Evolutionary conservation across 2,329 filamentous ascomycete species (phyloP), one percentile per base, ranked within the genome.

Genomic region (Xylaria sp.): DNA sequence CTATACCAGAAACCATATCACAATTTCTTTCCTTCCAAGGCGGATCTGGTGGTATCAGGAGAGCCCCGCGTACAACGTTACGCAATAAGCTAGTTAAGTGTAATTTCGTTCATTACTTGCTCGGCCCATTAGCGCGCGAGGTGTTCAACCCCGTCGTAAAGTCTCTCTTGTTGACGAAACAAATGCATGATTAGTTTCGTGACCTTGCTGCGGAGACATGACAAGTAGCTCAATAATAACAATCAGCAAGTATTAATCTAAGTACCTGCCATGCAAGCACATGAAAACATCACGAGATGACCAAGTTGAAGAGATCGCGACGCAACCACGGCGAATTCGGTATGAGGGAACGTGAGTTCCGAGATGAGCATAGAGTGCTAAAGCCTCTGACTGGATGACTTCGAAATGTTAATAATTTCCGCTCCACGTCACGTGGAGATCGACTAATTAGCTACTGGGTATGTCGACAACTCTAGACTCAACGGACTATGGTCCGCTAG

Each of bases 341-440:
- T 45, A 57, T 58, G 53, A 57, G 60, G 51, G 53, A 61, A 58
- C 56, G 11, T 58, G 19, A 59, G 53, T 36, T 61, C 64, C 67
- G 60, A 67, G 60, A 45, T 63, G 60, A 61, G 55, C 19, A 69
- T 19, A 21, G 24, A 36, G 39, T 34, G 56, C 51, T 7, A 32
- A 14, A 51, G 57, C 56, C 61, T 50, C 42, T 57, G 24, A 63
- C 60, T 55, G 56, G 60, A 51, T 17, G 24, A 58, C n/a, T 39
- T 51, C 21, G n/a, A 60, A 47, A 62, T 58, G 21, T 61, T 21
- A 50, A 39, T 64, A 45, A 58, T 45, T 45, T 36, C 34, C 17
- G 53, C 12, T 58, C 34, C 45, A 64, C 51, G 21, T 65, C 58
- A 65, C 61, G 53, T 65, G 45, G 65, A 51, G 51, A 63, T 53